Base-by-base conservation (phyloP, 441 rosid genomes). In the Adansonia rubrostipa region DNA sequence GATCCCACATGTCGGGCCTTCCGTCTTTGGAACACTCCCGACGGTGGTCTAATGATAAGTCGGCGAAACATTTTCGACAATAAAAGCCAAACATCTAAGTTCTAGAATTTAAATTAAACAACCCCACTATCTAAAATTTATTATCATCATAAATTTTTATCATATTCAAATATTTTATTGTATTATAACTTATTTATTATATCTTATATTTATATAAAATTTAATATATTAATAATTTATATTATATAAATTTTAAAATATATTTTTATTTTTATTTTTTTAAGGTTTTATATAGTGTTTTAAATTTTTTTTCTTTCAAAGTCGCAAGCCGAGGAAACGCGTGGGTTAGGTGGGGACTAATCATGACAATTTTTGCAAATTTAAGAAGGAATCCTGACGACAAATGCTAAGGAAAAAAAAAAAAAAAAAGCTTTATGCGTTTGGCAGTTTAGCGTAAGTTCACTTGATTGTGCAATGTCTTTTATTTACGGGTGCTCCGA, bases 1-100 rank as follows among this genome's bases (percentile, higher is more conserved):
- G 19, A 45, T 63, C 70, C 77, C 80, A 71, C 80, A 33, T 80
- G 77, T 77, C 75, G 62, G 72, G 42, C 5, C 65, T 11, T 60
- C 44, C 51, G 15, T 67, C 45, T 48, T n/a, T 36, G 10, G 7
- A 48, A 40, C 17, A 14, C 42, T 53, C 28, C 57, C 66, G 13
- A 58, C 76, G 64, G 10, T 17, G 17, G 36, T 22, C 17, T 13
- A 54, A 15, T 68, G 33, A 13, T 19, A 45, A 74, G 82, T 60
- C 69, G 78, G 75, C 64, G 28, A 24, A 11, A 0, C 74, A 36
- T 19, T 66, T 19, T 64, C 6, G 9, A 11, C 42, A 40, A n/a
- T 4, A 4, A 0, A 3, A 58, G 44, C 6, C 33, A 24, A 51
- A 24, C 7, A 48, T 4, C 9, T 3, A 50, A 22, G 15, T n/a